Conservation (phyloP, 1,284 basidiomycete species). For the Volvariella volvacea region DNA sequence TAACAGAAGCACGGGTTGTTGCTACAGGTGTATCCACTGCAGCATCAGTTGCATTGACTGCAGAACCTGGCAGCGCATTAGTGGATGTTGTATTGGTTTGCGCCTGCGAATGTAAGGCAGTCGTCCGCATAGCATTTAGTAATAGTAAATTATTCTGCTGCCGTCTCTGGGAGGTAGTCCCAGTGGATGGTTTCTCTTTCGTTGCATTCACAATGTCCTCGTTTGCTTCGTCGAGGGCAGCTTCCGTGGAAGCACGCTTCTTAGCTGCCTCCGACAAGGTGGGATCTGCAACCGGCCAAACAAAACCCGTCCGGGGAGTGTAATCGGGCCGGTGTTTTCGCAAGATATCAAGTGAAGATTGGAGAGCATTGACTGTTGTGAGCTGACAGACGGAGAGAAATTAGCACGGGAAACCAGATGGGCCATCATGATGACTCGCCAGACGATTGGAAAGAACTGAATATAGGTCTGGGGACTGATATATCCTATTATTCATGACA, state of each 20-base stretch:
- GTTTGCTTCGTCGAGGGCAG: slow-evolving; percentile 12
- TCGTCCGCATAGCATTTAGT: slow-evolving; percentile 69
- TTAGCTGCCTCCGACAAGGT: slow-evolving; percentile 35
- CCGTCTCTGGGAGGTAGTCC: slow-evolving; percentile 28
- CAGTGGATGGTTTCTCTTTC: background rate
- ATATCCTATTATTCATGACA: slow-evolving; percentile 80
- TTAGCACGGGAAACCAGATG: slow-evolving; percentile 6
- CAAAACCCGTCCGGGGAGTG: slow-evolving; percentile 72
- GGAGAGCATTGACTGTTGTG: slow-evolving; percentile 64
- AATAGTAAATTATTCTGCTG: slow-evolving; percentile 63
- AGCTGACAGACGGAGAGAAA: slow-evolving; percentile 35
- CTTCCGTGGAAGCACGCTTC: slow-evolving; percentile 32
- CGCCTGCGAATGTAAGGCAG: slow-evolving; percentile 58
- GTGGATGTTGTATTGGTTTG: slow-evolving; percentile 19
- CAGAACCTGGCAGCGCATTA: slow-evolving; percentile 14
- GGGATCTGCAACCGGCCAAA: slow-evolving; percentile 69
- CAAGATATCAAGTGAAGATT: slow-evolving; percentile 65
- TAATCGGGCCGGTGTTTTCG: slow-evolving; percentile 68
- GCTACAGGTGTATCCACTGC: slow-evolving; percentile 34
- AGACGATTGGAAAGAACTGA: slow-evolving; percentile 76
- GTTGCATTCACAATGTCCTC: slow-evolving; percentile 12
- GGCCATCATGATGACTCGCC: slow-evolving; percentile 31
- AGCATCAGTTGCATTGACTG: slow-evolving; percentile 19
- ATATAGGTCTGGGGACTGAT: slow-evolving; percentile 80
- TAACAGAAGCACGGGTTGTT: slow-evolving; percentile 41